Evolutionary conservation across 2,329 filamentous ascomycete species (phyloP), one percentile per base, ranked within the genome.

Genomic region (Dactylellina cionopaga): DNA sequence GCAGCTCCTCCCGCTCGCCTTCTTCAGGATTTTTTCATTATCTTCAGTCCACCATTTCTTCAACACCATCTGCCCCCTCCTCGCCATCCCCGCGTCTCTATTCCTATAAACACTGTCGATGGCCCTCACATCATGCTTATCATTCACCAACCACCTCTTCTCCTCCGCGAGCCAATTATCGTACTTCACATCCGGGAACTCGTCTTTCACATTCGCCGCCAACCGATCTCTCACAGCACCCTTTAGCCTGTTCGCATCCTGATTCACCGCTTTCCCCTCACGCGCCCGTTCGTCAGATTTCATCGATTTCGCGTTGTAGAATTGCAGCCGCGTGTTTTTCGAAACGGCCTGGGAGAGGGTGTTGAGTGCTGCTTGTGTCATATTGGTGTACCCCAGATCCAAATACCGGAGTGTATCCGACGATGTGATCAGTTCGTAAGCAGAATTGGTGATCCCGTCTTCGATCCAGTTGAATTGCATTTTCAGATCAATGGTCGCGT

Each of bases 381-480:
- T 41, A 77, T 68, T 77, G 11, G 71, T 74, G 60, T 80, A 79
- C 5, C 80, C 80, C 33, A 85, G 78, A 71, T 82, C 82, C 39
- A 85, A 76, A 66, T 82, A 84, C 25, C 80, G 75, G 5, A 85
- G 77, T 6, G 71, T 69, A 7, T 78, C 74, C 15, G 78, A 77
- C 3, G 76, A 76, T 11, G 69, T 72, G 54, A 84, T 66, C 15
- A 84, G 75, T 11, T 75, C 69, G 33, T 75, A 70, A 7, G 85
- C 77, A 19, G 79, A 74, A 1, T 77, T 69, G 2, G 81, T 77
- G 15, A 79, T 77, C 3, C 41, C 78, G 65, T 83, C 81, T 25
- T 81, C 80, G 41, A 85, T 78, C 77, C 80, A 84, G 69, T 85
- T 85, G 78, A 82, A 84, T 25, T 81, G 81, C 75, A 81, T 80